These are phyloP conservation scores for Beauveria australis DNA, from an alignment of 2,329 filamentous ascomycete species.

Conservation along the genomic window DNA sequence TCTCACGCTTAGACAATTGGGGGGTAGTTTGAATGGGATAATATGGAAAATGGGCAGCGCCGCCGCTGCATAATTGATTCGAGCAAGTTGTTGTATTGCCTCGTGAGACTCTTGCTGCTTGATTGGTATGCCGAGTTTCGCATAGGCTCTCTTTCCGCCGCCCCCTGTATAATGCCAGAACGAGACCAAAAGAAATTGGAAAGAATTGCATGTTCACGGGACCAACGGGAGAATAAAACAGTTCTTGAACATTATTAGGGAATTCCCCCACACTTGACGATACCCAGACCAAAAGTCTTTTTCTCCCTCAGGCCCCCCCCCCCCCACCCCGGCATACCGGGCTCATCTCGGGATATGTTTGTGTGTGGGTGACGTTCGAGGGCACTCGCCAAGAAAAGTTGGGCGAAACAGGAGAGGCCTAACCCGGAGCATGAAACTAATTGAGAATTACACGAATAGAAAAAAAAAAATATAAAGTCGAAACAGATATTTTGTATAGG, in stretches of 20 bases:
- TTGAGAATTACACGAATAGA: too few species aligned
- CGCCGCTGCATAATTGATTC: background rate
- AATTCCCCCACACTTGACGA: background rate
- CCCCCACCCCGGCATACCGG: background rate
- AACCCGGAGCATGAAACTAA: too few species aligned
- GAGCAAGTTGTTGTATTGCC: background rate
- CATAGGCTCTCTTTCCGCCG: too few species aligned
- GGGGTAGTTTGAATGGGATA: constrained; percentile 7
- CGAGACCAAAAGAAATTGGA: too few species aligned
- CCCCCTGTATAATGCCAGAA: too few species aligned
- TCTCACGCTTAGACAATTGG: constrained; percentile 8
- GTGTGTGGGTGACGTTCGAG: background rate
- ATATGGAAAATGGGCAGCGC: background rate
- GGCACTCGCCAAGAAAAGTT: too few species aligned
- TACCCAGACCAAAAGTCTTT: background rate
- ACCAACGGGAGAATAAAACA: background rate
- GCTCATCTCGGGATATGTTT: background rate
- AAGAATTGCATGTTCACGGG: too few species aligned
- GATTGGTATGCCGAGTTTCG: too few species aligned
- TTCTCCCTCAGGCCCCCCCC: too few species aligned
- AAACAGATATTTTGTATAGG: too few species aligned
- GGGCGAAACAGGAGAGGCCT: too few species aligned
- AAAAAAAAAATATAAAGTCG: too few species aligned
- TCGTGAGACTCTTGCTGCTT: background rate
- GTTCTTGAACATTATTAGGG: background rate